Evolutionary conservation across 805 yeast genomes (phyloP), one percentile per base, ranked within the genome.

Genomic region (Komagataella ulmi): DNA sequence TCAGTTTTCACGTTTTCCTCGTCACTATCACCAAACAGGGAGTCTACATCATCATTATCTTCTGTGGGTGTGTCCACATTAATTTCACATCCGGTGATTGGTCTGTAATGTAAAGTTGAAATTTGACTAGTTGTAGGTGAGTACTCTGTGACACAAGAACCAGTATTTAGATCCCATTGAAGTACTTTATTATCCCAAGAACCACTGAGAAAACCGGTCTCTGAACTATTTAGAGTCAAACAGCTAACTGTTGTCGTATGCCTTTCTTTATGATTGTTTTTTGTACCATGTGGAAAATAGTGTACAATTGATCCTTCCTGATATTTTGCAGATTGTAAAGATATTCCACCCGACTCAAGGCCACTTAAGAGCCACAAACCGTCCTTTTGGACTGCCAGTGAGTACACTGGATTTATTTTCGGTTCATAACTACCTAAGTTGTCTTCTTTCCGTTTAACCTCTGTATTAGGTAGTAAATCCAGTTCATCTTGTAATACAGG

Each of bases 301-400:
- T 89, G 90, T 47, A 83, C 84, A 4, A 86, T 79, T 12, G 74
- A 63, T 4, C 98, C 98, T 65, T 91, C 97, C 60, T 75, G 79
- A 58, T 87, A 83, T 51, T 96, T 72, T 57, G 88, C 78, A 1
- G 95, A 81, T 64, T 89, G 96, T 53, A 93, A 63, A 1, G 88
- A 74, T 36, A 93, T 87, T 1, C 97, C 97, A 24, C 99, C 99
- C 36, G 80, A 75, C 45, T 77, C 72, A 19, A 89, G 73, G 0
- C 99, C 99, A 43, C 91, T 76, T 17, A 90, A 63, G 47, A 93
- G 70, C 93, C 97, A 93, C 46, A 81, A 70, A 3, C 93, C 87
- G 58, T 86, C 87, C 19, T 80, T 73, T 58, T 93, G 95, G 1
- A 79, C 95, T 12, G 86, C 96, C 56, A 93, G 63, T 0, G 97